phyloP scores from a whole-genome alignment of 73 alveolate species.

The Paramecium sonneborni region DNA sequence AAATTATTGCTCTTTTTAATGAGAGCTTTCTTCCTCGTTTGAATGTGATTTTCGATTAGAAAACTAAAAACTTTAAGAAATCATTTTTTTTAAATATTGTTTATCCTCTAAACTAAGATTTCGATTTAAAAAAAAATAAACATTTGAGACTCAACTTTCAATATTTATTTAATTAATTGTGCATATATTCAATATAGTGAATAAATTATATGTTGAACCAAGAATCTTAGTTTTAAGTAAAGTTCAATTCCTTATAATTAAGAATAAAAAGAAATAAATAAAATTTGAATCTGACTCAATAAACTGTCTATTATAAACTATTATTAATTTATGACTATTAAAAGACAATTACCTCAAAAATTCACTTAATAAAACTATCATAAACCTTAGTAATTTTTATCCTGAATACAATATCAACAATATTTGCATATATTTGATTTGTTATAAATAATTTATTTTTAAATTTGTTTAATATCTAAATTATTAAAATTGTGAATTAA shows the following conservation, averaged over 20 bases:
- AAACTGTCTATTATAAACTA: neutral
- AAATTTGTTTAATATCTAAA: neutral
- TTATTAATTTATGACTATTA: no score
- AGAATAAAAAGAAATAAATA: neutral
- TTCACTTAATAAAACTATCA: no score
- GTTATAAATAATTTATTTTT: neutral
- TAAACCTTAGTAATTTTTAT: no score
- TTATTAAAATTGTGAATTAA: neutral
- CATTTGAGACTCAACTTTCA: neutral
- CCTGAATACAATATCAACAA: neutral
- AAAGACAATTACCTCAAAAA: no score
- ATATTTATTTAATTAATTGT: neutral
- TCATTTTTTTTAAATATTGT: neutral
- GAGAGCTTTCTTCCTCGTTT: neutral
- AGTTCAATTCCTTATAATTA: neutral
- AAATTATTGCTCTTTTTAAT: neutral
- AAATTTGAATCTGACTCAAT: neutral
- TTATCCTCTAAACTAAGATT: neutral
- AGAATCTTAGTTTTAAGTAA: neutral
- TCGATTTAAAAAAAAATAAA: neutral
- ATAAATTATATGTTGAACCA: neutral
- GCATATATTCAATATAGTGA: neutral
- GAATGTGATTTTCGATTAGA: neutral
- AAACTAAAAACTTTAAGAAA: neutral
- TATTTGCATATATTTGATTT: neutral